Conservation (phyloP, 1,284 basidiomycete genomes). For the Apiotrichum siamense region DNA sequence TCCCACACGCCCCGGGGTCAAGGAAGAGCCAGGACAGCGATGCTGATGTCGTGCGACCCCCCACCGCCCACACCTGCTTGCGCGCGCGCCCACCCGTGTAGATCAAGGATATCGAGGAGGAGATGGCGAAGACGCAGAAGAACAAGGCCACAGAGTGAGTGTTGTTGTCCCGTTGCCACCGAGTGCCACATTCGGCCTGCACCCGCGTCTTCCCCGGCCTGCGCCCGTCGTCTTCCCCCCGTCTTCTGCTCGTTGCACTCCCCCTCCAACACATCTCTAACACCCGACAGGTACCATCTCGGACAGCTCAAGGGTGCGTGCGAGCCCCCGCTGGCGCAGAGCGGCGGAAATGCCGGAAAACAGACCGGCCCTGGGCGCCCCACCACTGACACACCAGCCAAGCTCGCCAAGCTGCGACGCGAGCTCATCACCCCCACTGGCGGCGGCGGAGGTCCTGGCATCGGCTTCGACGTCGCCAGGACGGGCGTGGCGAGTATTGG, state of each 20-base stretch:
- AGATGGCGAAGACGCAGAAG: constrained; percentile 60
- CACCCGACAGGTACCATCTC: constrained; percentile 68
- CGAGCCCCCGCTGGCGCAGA: too few relatives aligned
- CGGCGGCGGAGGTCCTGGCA: constrained; percentile 73
- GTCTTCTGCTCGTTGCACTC: too few relatives aligned
- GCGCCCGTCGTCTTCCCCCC: too few relatives aligned
- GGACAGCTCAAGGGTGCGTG: constrained; percentile 75
- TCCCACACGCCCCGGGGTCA: neutral
- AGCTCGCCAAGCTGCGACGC: constrained; percentile 91
- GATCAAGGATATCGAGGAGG: constrained; percentile 49
- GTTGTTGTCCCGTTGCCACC: neutral
- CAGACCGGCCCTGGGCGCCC: too few relatives aligned
- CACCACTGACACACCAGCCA: constrained; percentile 55
- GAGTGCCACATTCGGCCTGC: neutral
- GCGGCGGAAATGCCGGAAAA: too few relatives aligned
- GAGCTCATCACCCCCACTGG: constrained; percentile 80
- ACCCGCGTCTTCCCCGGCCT: neutral
- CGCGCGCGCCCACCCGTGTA: constrained; percentile 1
- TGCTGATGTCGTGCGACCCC: neutral
- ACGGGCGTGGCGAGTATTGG: constrained; percentile 95
- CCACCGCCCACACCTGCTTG: neutral
- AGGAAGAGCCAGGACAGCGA: too few relatives aligned
- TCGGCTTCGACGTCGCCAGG: constrained; percentile 94
- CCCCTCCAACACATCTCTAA: too few relatives aligned
- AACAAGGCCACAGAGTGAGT: constrained; percentile 66